Percentiles rank a stretch among this genome's conserved stretches.
Evolutionary conservation across 768 basidiomycete species (phyloP).

Genomic region (Cystobasidium onofrii): DNA sequence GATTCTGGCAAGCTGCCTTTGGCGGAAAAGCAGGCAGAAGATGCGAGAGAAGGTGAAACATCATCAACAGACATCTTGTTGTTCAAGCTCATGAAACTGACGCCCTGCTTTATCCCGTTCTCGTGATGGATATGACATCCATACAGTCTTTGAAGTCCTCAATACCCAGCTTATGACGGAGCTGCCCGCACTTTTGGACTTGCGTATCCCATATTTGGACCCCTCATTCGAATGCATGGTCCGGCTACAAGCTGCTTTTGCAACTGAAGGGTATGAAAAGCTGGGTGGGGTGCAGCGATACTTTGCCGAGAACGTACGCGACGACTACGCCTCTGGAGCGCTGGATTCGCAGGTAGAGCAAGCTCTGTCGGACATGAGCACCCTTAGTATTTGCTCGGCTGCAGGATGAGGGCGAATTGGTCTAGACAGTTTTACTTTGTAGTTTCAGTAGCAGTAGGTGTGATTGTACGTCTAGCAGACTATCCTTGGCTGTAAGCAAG

Average conservation of each 20-base stretch:
- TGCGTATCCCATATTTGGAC: slow-evolving; percentile 95
- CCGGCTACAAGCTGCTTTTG: slow-evolving; percentile 92
- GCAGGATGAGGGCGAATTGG: background rate
- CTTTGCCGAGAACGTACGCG: slow-evolving; percentile 45
- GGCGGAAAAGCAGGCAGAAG: slow-evolving; percentile 94
- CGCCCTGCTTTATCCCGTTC: no score
- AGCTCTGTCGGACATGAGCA: slow-evolving; percentile 93
- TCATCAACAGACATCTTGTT: no score
- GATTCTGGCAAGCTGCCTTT: slow-evolving; percentile 73
- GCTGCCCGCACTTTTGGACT: slow-evolving; percentile 81
- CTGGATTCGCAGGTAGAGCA: slow-evolving; percentile 96
- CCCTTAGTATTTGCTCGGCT: slow-evolving; percentile 60
- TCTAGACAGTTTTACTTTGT: background rate
- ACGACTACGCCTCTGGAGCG: slow-evolving; percentile 94
- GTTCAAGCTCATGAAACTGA: no score
- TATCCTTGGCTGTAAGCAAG: no score
- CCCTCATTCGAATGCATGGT: slow-evolving; percentile 88
- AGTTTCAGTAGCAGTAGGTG: no score
- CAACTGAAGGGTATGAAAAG: slow-evolving; percentile 96
- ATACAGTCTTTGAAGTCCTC: slow-evolving; percentile 76
- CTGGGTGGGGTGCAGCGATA: slow-evolving; percentile 85
- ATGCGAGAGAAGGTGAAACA: slow-evolving; percentile 60
- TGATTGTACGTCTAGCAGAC: no score
- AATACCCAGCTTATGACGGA: slow-evolving; percentile 87
- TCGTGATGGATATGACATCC: no score